Evolutionary conservation across 148 eudicot genomes (phyloP).

Genomic region (Vaccinium macrocarpon): DNA sequence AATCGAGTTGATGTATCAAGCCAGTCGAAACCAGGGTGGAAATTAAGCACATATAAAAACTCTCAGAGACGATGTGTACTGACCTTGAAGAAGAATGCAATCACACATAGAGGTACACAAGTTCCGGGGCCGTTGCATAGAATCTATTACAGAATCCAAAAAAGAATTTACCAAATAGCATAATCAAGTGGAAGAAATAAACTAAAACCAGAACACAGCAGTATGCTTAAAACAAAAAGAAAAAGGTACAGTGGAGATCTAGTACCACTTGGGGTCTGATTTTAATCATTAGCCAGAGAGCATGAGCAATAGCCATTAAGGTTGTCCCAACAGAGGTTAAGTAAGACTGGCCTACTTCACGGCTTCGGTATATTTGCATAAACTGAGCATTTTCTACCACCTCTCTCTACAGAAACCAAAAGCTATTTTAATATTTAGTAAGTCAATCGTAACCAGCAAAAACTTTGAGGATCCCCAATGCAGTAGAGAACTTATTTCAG

Average conservation of each 20-base stretch:
- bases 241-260: not conserved
- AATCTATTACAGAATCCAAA: conserved; percentile 40
- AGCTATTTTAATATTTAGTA: not conserved
- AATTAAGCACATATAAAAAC: not conserved
- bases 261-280: conserved; percentile 90
- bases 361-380: conserved; percentile 83
- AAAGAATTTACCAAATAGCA: not conserved
- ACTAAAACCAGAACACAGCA: not conserved
- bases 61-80: conserved; percentile 1
- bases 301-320: conserved; percentile 71
- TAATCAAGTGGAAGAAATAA: not conserved
- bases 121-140: conserved; percentile 97
- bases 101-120: conserved; percentile 77
- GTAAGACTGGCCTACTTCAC: conserved; percentile 96
- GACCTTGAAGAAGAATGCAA: conserved; percentile 82
- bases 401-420: conserved; percentile 38
- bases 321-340: conserved; percentile 84
- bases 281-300: conserved; percentile 81
- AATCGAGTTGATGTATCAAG: not conserved
- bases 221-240: not conserved
- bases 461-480: not conserved
- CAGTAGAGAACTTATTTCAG: not conserved
- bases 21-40: not conserved
- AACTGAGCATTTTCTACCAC: conserved; percentile 42
- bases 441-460: not conserved